Evolutionary conservation across 225 moss, liverwort and hornwort genomes (phyloP).

Genomic region (Sphagnum tenellum): DNA sequence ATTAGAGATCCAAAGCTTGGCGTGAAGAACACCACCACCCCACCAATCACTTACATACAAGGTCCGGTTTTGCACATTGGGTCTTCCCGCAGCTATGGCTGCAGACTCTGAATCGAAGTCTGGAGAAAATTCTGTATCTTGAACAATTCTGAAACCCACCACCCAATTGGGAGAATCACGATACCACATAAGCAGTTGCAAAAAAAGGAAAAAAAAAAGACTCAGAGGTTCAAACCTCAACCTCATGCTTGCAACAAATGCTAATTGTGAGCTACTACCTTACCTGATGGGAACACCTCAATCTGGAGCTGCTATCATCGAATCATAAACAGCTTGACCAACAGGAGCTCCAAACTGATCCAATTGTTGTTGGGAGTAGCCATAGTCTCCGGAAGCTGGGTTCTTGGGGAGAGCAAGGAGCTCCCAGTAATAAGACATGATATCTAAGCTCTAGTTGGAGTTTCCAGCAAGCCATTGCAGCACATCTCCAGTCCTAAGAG

Average conservation of each 20-base stretch:
- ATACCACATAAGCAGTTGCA: too few relatives aligned
- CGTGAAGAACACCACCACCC: conserved; percentile 51
- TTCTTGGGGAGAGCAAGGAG: conserved; percentile 25
- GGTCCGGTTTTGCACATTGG: conserved; percentile 52
- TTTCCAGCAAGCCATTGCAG: conserved; percentile 57
- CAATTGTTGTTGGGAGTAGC: conserved; percentile 38
- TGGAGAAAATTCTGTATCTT: conserved; percentile 42
- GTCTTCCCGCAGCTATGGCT: conserved; percentile 37
- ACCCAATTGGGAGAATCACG: too few relatives aligned
- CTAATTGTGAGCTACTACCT: not conserved
- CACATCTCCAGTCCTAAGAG: conserved; percentile 41
- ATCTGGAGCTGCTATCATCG: conserved; percentile 40
- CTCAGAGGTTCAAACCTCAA: too few relatives aligned
- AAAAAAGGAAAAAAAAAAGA: too few relatives aligned
- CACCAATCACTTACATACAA: conserved; percentile 45
- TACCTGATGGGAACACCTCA: conserved; percentile 53
- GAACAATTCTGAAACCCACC: conserved; percentile 29
- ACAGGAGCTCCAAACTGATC: conserved; percentile 37
- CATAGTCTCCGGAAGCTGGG: conserved; percentile 39
- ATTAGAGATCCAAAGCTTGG: conserved; percentile 64
- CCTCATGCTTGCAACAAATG: too few relatives aligned
- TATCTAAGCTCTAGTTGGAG: conserved; percentile 35
- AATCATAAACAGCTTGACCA: conserved; percentile 37
- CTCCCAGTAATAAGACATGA: conserved; percentile 59
- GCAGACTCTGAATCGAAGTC: conserved; percentile 42